Conservation (phyloP, 2,329 filamentous ascomycete species). For the Pseudogymnoascus sp. region DNA sequence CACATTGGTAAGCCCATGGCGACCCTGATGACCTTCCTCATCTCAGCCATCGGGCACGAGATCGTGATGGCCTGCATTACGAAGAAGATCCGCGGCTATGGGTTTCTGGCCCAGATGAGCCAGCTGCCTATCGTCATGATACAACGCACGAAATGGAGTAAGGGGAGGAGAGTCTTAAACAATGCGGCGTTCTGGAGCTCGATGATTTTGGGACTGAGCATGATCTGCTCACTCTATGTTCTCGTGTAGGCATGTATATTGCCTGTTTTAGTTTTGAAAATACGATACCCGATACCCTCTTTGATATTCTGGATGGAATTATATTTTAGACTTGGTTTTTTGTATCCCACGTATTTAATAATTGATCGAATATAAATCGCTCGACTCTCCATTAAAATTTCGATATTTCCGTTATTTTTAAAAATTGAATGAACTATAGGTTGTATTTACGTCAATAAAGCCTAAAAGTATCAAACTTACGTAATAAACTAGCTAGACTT, state of each 20-base stretch:
- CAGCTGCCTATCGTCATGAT: conserved; percentile 92
- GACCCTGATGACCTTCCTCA: conserved; percentile 83
- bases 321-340: neutral
- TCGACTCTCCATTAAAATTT: neutral
- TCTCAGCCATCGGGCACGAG: conserved; percentile 84
- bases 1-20: conserved; percentile 69
- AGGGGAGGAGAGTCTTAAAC: conserved; percentile 68
- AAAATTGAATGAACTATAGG: neutral
- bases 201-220: conserved; percentile 77
- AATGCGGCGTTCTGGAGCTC: conserved; percentile 87
- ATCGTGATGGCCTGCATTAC: conserved; percentile 97
- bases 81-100: conserved; percentile 90
- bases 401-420: neutral
- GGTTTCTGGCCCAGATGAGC: conserved; percentile 90
- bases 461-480: neutral
- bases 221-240: conserved; percentile 57
- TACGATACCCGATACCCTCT: conserved; percentile 1
- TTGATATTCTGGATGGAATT: neutral
- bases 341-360: neutral
- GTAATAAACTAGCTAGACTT: neutral
- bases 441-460: no score
- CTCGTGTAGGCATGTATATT: conserved; percentile 33
- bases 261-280: neutral
- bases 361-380: neutral
- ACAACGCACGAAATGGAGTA: conserved; percentile 71